Conservation (phyloP, 805 yeast species). For the Zygosaccharomyces bailii region DNA sequence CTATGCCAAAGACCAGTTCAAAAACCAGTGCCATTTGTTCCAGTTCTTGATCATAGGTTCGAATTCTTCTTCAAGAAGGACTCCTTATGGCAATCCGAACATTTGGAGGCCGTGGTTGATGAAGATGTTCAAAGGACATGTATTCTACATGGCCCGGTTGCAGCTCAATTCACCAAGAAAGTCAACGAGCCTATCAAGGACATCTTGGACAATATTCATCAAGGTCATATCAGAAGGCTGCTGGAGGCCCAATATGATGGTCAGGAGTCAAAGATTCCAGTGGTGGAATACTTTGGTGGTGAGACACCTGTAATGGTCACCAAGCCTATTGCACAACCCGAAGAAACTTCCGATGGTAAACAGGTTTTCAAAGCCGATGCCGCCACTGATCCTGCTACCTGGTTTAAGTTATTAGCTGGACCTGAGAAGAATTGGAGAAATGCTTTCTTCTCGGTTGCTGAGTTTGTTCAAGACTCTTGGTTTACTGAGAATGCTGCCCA, state of each 20-base stretch:
- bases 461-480: conserved; percentile 81
- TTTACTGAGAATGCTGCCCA: conserved; percentile 77
- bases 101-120: conserved; percentile 90
- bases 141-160: conserved; percentile 97
- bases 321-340: conserved; percentile 12
- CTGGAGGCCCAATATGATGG: conserved; percentile 66
- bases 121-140: conserved; percentile 99
- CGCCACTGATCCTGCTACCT: conserved; percentile 42
- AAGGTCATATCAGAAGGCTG: conserved; percentile 77
- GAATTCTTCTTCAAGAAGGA: conserved; percentile 98
- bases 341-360: conserved; percentile 34
- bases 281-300: conserved; percentile 85
- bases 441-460: conserved; percentile 75
- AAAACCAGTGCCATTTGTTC: conserved; percentile 98
- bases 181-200: conserved; percentile 92
- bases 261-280: conserved; percentile 73
- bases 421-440: conserved; percentile 78
- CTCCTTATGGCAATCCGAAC: conserved; percentile 98
- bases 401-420: conserved; percentile 87
- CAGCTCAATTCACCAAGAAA: conserved; percentile 83
- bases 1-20: conserved; percentile 79
- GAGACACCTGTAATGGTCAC: conserved; percentile 43
- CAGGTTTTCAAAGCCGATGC: conserved; percentile 41
- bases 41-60: conserved; percentile 88
- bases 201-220: conserved; percentile 82